Evolutionary conservation across 2,329 filamentous ascomycete genomes (phyloP).

Genomic region (Penicillium janthinellum): DNA sequence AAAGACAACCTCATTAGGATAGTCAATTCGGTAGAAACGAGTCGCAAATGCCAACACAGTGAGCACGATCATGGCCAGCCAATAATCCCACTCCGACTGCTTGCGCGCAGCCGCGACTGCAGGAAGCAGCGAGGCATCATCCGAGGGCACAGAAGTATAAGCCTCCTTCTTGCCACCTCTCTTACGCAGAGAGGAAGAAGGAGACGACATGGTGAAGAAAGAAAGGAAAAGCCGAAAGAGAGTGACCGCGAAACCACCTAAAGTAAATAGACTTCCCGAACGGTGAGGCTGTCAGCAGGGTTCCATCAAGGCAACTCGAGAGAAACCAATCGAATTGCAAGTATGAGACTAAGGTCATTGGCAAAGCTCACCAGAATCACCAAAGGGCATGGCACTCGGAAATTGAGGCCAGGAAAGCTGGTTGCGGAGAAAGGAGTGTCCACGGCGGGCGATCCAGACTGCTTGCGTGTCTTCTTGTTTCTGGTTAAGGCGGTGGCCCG

Average conservation of each 20-base stretch:
- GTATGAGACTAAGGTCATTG: neutral
- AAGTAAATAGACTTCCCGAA: slow-evolving; percentile 31
- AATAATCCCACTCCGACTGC: slow-evolving; percentile 77
- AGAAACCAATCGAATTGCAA: neutral
- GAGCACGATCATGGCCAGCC: slow-evolving; percentile 73
- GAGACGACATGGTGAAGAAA: slow-evolving; percentile 37
- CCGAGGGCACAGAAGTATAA: slow-evolving; percentile 26
- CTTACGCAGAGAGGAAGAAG: slow-evolving; percentile 45
- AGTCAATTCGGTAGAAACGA: slow-evolving; percentile 92
- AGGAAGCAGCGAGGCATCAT: slow-evolving; percentile 22
- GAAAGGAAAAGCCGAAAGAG: slow-evolving; percentile 24
- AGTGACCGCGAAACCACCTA: slow-evolving; percentile 34
- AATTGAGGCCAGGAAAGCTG: slow-evolving; percentile 17
- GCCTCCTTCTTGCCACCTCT: slow-evolving; percentile 45
- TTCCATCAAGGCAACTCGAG: neutral
- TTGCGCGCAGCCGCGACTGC: slow-evolving; percentile 20
- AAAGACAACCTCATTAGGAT: slow-evolving; percentile 96
- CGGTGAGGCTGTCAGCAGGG: slow-evolving; percentile 13
- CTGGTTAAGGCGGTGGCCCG: slow-evolving; percentile 24
- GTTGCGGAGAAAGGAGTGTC: slow-evolving; percentile 15
- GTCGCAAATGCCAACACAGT: slow-evolving; percentile 86
- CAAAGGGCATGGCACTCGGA: slow-evolving; percentile 28
- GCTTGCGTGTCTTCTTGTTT: slow-evolving; percentile 27
- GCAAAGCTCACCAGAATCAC: slow-evolving; percentile 25
- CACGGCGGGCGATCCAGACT: slow-evolving; percentile 10